Base-by-base conservation (phyloP, 345 rosid species). In the Rhodamnia argentea region DNA sequence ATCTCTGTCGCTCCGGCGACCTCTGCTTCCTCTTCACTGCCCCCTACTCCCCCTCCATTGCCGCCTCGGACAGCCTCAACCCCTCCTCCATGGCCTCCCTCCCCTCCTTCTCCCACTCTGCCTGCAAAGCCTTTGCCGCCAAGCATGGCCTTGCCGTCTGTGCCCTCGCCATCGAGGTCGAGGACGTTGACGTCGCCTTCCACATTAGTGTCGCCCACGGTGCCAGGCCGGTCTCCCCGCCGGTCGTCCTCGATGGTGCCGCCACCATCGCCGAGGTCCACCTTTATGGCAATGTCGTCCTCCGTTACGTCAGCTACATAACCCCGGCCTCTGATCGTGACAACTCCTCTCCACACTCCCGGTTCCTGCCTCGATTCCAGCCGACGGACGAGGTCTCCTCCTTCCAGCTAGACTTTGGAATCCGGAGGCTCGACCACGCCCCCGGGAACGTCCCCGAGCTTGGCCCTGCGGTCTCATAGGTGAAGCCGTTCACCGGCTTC, bases 401-500 rank as follows among this genome's bases (percentile, higher is more conserved):
- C 44, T 94, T 88, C 52, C 96, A 92, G 37, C 13, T 94, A 83
- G 98, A 95, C 86, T 95, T 90, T 83, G 98, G 99, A 6, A 91
- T 96, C 84, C 86, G 92, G 23, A 87, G 96, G 59, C 92, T 95
- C 13, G 99, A 96, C 86, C 99, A 95, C 75, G 98, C 98, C 15
- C 98, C 94, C 2, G 98, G 98, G 7, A 95, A 94, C 88, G 97
- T 96, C 6, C 94, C 95, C 2, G 95, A 94, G 82, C 91, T 96
- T 26, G 95, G 88, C 53, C 91, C 93, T 0, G 96, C 92, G 2
- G 87, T 95, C 29, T 86, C 92, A 3, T 96, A 96, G 85, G 87
- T 96, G 20, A 92, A 94, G 62, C 86, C 85, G 11, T 92, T 96
- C 90, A 94, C 96, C 20, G 99, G 99, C 3, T 96, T 96, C 82